Conservation (phyloP, 2,329 filamentous ascomycete species). For the Reticulascus tulasneorum region DNA sequence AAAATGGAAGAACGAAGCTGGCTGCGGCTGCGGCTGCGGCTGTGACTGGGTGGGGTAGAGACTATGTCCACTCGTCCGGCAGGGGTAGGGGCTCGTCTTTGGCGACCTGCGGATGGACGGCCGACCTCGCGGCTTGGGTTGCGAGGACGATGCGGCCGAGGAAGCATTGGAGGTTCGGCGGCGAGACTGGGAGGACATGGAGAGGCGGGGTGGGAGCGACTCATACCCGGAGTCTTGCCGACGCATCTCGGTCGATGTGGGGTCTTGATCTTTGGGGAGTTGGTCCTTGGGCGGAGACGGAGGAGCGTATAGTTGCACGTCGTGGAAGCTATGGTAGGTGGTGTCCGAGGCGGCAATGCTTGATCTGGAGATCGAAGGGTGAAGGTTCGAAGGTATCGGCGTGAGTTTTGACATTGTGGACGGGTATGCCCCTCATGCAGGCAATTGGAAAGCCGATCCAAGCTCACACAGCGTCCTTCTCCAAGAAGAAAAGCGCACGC, state of each 20-base stretch:
- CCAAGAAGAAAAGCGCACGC: no score
- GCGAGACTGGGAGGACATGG: conserved; percentile 24
- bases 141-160: conserved; percentile 20
- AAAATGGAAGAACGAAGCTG: conserved; percentile 46
- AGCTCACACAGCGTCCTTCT: no score
- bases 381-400: conserved; percentile 12
- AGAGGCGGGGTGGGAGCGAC: conserved; percentile 40
- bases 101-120: conserved; percentile 8
- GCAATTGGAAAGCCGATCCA: no score
- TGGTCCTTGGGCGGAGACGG: conserved; percentile 19
- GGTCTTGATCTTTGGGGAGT: conserved; percentile 15
- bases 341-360: conserved; percentile 44
- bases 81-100: conserved; percentile 10
- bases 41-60: conserved; percentile 15
- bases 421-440: no score
- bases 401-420: conserved; percentile 15
- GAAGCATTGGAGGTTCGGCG: conserved; percentile 31
- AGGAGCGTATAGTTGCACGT: conserved; percentile 44
- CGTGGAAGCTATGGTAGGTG: conserved; percentile 49
- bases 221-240: conserved; percentile 59
- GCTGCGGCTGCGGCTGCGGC: conserved; percentile 19
- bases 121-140: conserved; percentile 18
- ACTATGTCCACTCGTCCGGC: conserved; percentile 17
- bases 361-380: conserved; percentile 29
- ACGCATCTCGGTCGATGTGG: conserved; percentile 38